Conservation (phyloP, 148 eudicot genomes). For the Dianthus caryophyllus region DNA sequence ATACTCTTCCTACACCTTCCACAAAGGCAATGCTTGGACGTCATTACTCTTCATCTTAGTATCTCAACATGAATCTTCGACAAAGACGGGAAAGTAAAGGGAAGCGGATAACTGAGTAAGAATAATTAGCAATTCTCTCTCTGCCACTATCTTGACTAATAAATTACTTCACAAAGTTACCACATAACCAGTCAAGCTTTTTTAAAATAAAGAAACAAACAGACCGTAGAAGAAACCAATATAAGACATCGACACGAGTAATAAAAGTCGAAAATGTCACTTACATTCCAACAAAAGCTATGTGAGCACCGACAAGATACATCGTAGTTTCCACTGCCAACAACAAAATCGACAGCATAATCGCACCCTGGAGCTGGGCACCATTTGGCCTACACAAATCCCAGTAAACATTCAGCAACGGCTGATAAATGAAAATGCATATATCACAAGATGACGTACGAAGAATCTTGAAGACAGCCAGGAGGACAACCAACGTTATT, state of each 20-base stretch:
- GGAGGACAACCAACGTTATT: background rate
- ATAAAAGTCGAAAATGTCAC: slow-evolving; percentile 18
- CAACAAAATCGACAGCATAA: slow-evolving; percentile 67
- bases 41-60: background rate
- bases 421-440: background rate
- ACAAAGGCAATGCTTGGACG: background rate
- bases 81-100: background rate
- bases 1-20: background rate
- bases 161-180: background rate
- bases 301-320: slow-evolving; percentile 68
- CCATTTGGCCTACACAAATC: slow-evolving; percentile 64
- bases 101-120: background rate
- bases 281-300: slow-evolving; percentile 89
- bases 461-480: background rate
- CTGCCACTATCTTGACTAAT: background rate
- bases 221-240: background rate
- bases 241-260: too few relatives aligned
- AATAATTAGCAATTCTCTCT: background rate
- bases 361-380: slow-evolving; percentile 97
- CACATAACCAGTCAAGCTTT: background rate
- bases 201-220: background rate
- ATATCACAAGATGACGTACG: background rate
- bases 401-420: background rate
- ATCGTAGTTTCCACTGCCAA: slow-evolving; percentile 71
- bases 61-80: slow-evolving; percentile 7